phyloP scores from a whole-genome alignment of 139 green algal genomes.

The Chlamydomonas asymmetrica region DNA sequence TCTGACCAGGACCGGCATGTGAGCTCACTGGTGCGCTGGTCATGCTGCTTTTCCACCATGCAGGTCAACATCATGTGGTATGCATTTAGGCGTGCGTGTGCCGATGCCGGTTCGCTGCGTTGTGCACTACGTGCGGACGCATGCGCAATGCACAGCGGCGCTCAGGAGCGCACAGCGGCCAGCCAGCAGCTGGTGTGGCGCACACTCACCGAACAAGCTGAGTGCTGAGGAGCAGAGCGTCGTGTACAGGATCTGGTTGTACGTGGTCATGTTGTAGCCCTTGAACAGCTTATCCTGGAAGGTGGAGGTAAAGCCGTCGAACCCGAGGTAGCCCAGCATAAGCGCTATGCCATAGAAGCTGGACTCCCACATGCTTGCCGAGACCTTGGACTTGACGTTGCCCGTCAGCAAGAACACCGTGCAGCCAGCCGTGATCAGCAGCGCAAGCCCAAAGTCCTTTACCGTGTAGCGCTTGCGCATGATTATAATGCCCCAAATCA shows the following conservation, averaged over 20 bases:
- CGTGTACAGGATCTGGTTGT: slow-evolving; percentile 90
- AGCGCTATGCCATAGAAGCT: slow-evolving; percentile 74
- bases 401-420: slow-evolving; percentile 79
- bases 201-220: slow-evolving; percentile 45
- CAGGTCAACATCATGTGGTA: not conserved
- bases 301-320: slow-evolving; percentile 98
- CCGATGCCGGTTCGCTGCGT: not conserved
- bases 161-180: too few species aligned
- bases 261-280: slow-evolving; percentile 93
- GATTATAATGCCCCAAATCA: slow-evolving; percentile 95
- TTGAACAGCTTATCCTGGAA: slow-evolving; percentile 94
- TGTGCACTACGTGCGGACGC: too few species aligned
- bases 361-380: slow-evolving; percentile 30
- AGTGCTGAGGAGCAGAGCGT: slow-evolving; percentile 69
- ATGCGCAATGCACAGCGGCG: too few species aligned
- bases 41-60: not conserved
- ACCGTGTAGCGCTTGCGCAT: slow-evolving; percentile 83
- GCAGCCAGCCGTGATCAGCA: slow-evolving; percentile 84
- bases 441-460: slow-evolving; percentile 80
- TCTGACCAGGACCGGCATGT: too few species aligned
- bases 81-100: not conserved
- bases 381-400: slow-evolving; percentile 46
- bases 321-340: slow-evolving; percentile 93
- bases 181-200: not conserved
- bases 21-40: too few species aligned